Evolutionary conservation across 2,329 filamentous ascomycete genomes (phyloP), one percentile per base, ranked within the genome.

Genomic region (Lecanicillium sp.): DNA sequence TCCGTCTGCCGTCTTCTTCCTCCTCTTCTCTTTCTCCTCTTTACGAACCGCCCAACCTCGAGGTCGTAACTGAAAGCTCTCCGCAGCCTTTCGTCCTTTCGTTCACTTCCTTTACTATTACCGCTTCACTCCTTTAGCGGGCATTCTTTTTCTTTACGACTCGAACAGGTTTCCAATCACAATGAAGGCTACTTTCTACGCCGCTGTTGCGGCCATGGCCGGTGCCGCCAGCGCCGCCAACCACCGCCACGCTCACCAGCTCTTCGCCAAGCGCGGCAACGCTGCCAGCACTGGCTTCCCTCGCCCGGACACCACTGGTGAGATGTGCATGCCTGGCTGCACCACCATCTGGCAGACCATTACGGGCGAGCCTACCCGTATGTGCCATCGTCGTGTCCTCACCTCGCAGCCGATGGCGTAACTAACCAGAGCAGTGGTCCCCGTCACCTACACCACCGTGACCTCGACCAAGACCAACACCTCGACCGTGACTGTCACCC

Each of bases 101-200:
- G 65, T 72, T 73, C 66, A 60, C 59, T 64, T 63, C 63, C 60
- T 58, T 55, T 62, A 57, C 53, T 59, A 68, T 62, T 58, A 84
- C 83, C 83, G 84, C 84, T 87, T 87, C 85, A 88, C 82, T 88
- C 87, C 68, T 89, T 90, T 72, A 90, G 86, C 86, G 86, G 86
- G 79, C 84, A 82, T 74, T 87, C 83, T 70, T 86, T 85, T 62
- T 54, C 48, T 49, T 52, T 38, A 51, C 32, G 35, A 44, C 48
- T 59, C 55, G 57, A 57, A 63, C 58, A 59, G 65, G 55, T 57
- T 58, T 54, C n/a, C 58, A 50, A 58, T 64, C 72, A 85, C 63
- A 35, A 93, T 93, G 87, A 93, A 87, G 84, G 81, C 76, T 62
- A 74, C 76, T 62, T 65, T 86, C 62, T 67, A 87, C 58, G 77